These are phyloP conservation scores for Cordyceps cateniannulata DNA, from an alignment of 2,329 filamentous ascomycete species.

Conservation along the genomic window DNA sequence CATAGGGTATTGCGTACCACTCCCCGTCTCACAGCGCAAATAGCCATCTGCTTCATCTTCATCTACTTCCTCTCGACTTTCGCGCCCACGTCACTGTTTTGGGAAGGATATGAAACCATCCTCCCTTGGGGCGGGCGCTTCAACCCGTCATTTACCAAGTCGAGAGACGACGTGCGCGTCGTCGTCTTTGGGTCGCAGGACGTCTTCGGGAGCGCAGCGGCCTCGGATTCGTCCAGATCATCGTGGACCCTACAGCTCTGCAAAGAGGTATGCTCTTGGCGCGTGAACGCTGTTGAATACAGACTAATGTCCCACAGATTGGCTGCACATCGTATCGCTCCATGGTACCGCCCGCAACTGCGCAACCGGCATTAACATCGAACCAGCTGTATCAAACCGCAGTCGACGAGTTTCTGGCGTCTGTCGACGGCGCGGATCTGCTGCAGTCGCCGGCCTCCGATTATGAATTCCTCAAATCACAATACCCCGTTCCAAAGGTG, in stretches of 20 bases:
- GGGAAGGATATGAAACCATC: background rate
- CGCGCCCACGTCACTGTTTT: background rate
- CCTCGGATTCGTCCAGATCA: background rate
- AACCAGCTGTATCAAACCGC: conserved; percentile 46
- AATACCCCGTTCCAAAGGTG: conserved; percentile 35
- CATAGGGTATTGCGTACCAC: background rate
- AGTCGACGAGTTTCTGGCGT: conserved; percentile 30
- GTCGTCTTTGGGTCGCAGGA: conserved; percentile 11
- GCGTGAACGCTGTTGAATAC: background rate
- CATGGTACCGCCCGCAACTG: conserved; percentile 34
- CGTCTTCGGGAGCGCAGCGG: conserved; percentile 3
- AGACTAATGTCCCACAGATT: conserved; percentile 28
- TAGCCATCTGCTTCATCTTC: background rate
- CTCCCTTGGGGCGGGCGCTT: background rate
- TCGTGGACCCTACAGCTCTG: conserved; percentile 8
- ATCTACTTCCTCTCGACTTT: background rate
- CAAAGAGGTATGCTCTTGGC: background rate
- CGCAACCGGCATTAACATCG: conserved; percentile 44
- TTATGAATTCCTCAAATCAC: conserved; percentile 35
- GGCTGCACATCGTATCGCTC: conserved; percentile 40
- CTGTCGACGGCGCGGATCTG: conserved; percentile 26
- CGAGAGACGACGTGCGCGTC: conserved; percentile 3
- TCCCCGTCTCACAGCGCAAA: background rate
- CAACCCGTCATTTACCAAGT: background rate
- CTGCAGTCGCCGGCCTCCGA: conserved; percentile 31